A percentile compares a stretch with the other conserved stretches of the same genome.
phyloP scores from a whole-genome alignment of 768 basidiomycete species.

The Imleria badia region DNA sequence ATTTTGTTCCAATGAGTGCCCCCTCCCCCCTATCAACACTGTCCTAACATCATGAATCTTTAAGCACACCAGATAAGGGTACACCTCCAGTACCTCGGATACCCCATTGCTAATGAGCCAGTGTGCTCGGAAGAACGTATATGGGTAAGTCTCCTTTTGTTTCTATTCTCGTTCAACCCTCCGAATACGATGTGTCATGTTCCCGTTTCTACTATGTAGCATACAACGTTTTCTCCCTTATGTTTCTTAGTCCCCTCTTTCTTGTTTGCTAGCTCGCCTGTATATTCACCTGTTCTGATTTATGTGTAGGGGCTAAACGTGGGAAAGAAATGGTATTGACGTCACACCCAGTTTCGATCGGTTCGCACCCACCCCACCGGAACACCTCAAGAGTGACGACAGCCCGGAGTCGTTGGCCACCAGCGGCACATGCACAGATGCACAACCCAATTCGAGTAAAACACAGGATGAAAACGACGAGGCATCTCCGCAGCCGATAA shows the following conservation, averaged over 20 bases:
- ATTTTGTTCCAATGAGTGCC: too few relatives aligned
- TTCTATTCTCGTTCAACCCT: neutral
- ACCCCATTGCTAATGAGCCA: slow-evolving; percentile 94
- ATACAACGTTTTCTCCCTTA: neutral
- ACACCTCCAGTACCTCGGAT: slow-evolving; percentile 91
- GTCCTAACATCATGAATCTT: slow-evolving; percentile 1
- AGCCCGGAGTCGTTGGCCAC: slow-evolving; percentile 47
- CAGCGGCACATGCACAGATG: neutral
- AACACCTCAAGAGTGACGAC: slow-evolving; percentile 34
- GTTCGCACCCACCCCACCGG: slow-evolving; percentile 55
- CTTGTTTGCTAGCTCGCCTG: neutral
- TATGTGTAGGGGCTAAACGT: slow-evolving; percentile 58
- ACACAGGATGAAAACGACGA: neutral
- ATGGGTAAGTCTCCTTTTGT: slow-evolving; percentile 52
- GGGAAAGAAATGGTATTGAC: slow-evolving; percentile 82
- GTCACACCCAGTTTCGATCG: slow-evolving; percentile 66
- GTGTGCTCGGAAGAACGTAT: slow-evolving; percentile 81
- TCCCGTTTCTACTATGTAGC: neutral
- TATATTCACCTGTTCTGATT: slow-evolving; percentile 1
- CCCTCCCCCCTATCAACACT: slow-evolving; percentile 1
- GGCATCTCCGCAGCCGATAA: slow-evolving; percentile 30
- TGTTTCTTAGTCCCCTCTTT: neutral
- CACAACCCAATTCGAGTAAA: neutral
- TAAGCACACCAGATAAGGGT: slow-evolving; percentile 96
- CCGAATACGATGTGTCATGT: neutral